These are phyloP conservation scores for Pezicula carpinea DNA, from an alignment of 2,329 filamentous ascomycete genomes.

Conservation along the genomic window DNA sequence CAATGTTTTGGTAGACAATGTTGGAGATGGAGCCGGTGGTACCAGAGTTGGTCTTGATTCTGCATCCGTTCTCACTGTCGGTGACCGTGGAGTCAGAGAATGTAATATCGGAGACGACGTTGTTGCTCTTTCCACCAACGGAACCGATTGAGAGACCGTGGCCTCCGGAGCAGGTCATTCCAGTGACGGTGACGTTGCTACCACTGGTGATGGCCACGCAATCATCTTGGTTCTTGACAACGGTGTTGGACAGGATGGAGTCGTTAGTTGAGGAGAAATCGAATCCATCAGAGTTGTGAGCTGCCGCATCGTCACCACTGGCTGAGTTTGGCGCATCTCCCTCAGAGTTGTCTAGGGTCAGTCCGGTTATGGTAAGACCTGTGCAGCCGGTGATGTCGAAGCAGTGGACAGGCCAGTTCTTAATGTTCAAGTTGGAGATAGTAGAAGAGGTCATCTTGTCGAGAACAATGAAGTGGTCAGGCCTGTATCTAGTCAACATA, in stretches of 20 bases:
- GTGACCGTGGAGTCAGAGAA: conserved; percentile 22
- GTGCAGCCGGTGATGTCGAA: conserved; percentile 39
- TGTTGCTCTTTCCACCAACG: conserved; percentile 24
- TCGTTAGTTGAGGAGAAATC: conserved; percentile 40
- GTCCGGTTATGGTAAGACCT: conserved; percentile 39
- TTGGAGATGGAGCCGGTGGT: conserved; percentile 33
- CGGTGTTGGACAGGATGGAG: conserved; percentile 43
- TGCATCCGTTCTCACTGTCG: conserved; percentile 26
- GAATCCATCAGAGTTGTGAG: conserved; percentile 49
- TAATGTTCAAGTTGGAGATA: conserved; percentile 43
- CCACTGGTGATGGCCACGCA: conserved; percentile 52
- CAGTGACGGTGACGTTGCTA: conserved; percentile 21
- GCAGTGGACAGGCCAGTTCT: conserved; percentile 48
- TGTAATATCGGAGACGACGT: conserved; percentile 22
- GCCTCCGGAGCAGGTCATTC: conserved; percentile 18
- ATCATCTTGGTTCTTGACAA: conserved; percentile 53
- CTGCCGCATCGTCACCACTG: conserved; percentile 5
- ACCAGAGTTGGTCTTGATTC: conserved; percentile 33
- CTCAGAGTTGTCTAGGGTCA: conserved; percentile 52
- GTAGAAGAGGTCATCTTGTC: conserved; percentile 43
- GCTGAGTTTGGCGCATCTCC: conserved; percentile 37
- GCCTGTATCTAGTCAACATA: conserved; percentile 38
- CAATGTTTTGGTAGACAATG: conserved; percentile 41
- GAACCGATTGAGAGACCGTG: conserved; percentile 24
- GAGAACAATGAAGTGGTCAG: conserved; percentile 50